Evolutionary conservation across 129 eudicot species (phyloP).

Genomic region (Scalesia atractyloides): DNA sequence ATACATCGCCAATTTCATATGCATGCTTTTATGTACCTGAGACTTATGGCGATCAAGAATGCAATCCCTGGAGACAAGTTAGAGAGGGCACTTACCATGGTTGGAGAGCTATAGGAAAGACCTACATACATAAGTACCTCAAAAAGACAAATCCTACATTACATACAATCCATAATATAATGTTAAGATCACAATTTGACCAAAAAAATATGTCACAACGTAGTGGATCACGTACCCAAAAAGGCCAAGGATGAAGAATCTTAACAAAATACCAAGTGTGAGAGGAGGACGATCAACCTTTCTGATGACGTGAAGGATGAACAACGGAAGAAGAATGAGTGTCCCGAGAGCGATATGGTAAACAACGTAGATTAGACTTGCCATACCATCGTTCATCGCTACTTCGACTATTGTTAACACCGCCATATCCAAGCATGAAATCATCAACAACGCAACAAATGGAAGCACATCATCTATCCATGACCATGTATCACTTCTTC

Average conservation of each 20-base stretch:
- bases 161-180: too few species aligned
- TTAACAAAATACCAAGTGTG: conserved; percentile 33
- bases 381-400: conserved; percentile 44
- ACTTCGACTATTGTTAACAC: conserved; percentile 35
- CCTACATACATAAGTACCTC: conserved; percentile 38
- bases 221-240: conserved; percentile 39
- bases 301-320: conserved; percentile 37
- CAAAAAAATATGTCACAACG: background rate
- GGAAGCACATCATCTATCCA: conserved; percentile 30
- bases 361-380: conserved; percentile 27
- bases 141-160: conserved; percentile 33
- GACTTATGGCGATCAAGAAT: conserved; percentile 44
- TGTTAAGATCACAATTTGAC: too few species aligned
- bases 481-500: conserved; percentile 8
- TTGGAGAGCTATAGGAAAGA: conserved; percentile 46
- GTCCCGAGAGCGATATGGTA: conserved; percentile 39
- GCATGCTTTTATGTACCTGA: too few species aligned
- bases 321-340: conserved; percentile 43
- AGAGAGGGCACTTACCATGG: conserved; percentile 38
- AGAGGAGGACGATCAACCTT: conserved; percentile 27
- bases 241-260: conserved; percentile 46
- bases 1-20: too few species aligned
- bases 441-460: conserved; percentile 27
- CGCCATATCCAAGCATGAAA: conserved; percentile 29
- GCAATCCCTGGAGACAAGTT: conserved; percentile 42